Percentiles rank a stretch among this genome's conserved stretches.
Conservation (phyloP, 2,329 filamentous ascomycete genomes). For the Apiospora pterosperma region DNA sequence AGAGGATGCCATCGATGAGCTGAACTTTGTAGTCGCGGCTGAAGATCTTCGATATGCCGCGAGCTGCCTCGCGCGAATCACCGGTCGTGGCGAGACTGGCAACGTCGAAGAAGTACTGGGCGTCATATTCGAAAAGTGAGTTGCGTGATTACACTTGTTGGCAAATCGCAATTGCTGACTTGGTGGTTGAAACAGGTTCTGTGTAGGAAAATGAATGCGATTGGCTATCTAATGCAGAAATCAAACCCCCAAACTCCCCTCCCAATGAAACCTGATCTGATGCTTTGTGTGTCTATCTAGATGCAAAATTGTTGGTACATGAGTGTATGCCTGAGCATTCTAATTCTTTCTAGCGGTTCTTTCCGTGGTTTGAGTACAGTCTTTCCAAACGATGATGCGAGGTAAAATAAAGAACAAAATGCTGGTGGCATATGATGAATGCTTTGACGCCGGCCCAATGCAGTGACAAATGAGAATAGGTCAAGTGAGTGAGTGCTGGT, state of each 20-base stretch:
- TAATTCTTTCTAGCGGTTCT: background rate
- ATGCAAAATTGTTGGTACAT: slow-evolving; percentile 1
- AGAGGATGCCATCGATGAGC: slow-evolving; percentile 13
- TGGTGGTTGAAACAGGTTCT: slow-evolving; percentile 39
- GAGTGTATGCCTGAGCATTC: slow-evolving; percentile 1
- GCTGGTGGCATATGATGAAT: background rate
- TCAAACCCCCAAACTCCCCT: background rate
- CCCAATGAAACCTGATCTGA: background rate
- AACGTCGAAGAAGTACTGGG: slow-evolving; percentile 95
- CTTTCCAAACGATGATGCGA: background rate
- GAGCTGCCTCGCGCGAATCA: slow-evolving; percentile 78
- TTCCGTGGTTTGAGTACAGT: background rate
- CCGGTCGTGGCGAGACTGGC: slow-evolving; percentile 76
- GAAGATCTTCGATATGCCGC: slow-evolving; percentile 84
- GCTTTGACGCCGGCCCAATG: slow-evolving; percentile 2
- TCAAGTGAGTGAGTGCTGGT: background rate
- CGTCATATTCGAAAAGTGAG: slow-evolving; percentile 95
- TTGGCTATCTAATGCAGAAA: slow-evolving; percentile 5
- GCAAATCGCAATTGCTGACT: background rate
- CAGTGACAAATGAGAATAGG: slow-evolving; percentile 3
- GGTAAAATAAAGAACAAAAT: background rate
- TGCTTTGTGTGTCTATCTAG: background rate
- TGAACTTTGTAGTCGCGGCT: slow-evolving; percentile 57
- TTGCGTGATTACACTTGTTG: slow-evolving; percentile 20
- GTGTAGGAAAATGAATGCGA: slow-evolving; percentile 44